Percentiles rank a stretch among this genome's conserved stretches.
Evolutionary conservation across 2,329 filamentous ascomycete species (phyloP).

Genomic region (Botrytis fragariae): DNA sequence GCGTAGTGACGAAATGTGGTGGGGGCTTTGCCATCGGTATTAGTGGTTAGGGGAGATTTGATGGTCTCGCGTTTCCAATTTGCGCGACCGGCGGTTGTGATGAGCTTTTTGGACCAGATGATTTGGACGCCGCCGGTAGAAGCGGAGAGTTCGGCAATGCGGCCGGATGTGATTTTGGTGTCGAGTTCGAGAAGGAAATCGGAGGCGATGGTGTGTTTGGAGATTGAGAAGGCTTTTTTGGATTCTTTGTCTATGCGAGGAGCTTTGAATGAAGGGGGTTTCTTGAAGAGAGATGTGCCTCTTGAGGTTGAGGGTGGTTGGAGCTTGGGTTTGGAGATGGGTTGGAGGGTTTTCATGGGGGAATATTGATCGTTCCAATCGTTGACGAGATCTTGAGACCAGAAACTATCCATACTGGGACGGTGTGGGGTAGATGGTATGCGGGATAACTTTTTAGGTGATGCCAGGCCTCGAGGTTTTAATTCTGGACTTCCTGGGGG

Average conservation of each 20-base stretch:
- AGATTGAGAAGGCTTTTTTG: conserved; percentile 60
- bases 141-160: conserved; percentile 56
- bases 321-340: conserved; percentile 33
- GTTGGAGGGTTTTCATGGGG: conserved; percentile 47
- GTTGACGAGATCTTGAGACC: conserved; percentile 57
- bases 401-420: conserved; percentile 56
- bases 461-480: conserved; percentile 29
- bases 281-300: conserved; percentile 3
- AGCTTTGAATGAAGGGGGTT: conserved; percentile 38
- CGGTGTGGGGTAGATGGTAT: conserved; percentile 56
- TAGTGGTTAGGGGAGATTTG: conserved; percentile 34
- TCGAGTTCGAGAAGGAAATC: conserved; percentile 70
- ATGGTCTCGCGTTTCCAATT: conserved; percentile 65
- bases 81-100: conserved; percentile 74
- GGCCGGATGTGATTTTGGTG: conserved; percentile 56
- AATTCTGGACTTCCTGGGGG: conserved; percentile 34
- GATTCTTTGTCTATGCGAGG: conserved; percentile 41
- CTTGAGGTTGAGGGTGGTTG: conserved; percentile 4
- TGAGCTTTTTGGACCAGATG: conserved; percentile 74
- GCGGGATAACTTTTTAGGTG: conserved; percentile 37
- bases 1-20: conserved; percentile 57
- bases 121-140: conserved; percentile 69
- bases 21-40: conserved; percentile 1
- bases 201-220: conserved; percentile 61
- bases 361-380: conserved; percentile 64